Evolutionary conservation across 1,139 yeast genomes (phyloP).

Genomic region (Pichia kudriavzevii): DNA sequence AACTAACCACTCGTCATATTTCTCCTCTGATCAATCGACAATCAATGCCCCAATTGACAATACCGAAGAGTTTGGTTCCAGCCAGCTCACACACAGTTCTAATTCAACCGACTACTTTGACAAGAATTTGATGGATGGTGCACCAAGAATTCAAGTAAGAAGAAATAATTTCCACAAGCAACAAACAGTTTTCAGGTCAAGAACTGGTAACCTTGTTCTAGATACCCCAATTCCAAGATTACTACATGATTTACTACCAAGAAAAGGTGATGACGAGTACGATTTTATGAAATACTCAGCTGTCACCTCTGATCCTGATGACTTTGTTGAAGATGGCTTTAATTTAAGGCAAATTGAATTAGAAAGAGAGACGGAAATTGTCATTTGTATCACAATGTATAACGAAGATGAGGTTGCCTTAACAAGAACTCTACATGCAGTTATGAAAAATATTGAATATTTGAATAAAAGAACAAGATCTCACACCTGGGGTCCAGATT

Average conservation of each 20-base stretch:
- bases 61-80: constrained; percentile 1
- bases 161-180: constrained; percentile 27
- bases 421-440: constrained; percentile 89
- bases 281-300: constrained; percentile 94
- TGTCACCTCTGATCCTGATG: constrained; percentile 83
- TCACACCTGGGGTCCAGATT: constrained; percentile 87
- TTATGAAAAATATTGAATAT: constrained; percentile 86
- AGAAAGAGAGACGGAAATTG: constrained; percentile 83
- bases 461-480: constrained; percentile 74
- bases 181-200: constrained; percentile 28
- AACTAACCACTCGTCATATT: constrained; percentile 17
- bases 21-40: constrained; percentile 16
- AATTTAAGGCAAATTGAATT: constrained; percentile 70
- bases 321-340: constrained; percentile 73
- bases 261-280: constrained; percentile 74
- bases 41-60: constrained; percentile 16
- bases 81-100: constrained; percentile 6
- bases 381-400: constrained; percentile 90
- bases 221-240: constrained; percentile 94
- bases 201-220: constrained; percentile 48
- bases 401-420: constrained; percentile 85
- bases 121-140: constrained; percentile 11
- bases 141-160: constrained; percentile 27
- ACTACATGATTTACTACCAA: constrained; percentile 41
- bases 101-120: constrained; percentile 12